phyloP scores from a whole-genome alignment of 2,329 filamentous ascomycete species.

The Penicillium sp. region DNA sequence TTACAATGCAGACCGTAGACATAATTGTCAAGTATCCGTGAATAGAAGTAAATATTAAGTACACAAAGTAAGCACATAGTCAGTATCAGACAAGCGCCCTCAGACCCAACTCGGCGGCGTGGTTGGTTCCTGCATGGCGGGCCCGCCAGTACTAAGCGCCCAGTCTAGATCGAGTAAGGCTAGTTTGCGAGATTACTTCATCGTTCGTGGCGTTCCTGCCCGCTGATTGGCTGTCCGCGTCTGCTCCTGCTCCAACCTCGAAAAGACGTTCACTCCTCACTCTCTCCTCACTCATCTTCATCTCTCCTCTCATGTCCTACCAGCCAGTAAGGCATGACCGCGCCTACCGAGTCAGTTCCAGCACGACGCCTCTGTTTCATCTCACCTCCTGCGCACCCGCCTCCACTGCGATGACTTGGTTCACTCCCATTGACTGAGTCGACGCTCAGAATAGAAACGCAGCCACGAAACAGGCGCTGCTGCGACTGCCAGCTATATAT shows the following conservation, averaged over 20 bases:
- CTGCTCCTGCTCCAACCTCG: background rate
- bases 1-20: too few relatives aligned
- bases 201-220: background rate
- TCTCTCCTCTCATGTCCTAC: background rate
- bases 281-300: background rate
- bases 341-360: slow-evolving; percentile 5
- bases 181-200: slow-evolving; percentile 4
- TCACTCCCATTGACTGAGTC: slow-evolving; percentile 7
- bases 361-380: slow-evolving; percentile 7
- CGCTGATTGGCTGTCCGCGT: slow-evolving; percentile 2
- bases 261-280: background rate
- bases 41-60: too few relatives aligned
- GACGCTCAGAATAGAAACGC: slow-evolving; percentile 13
- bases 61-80: too few relatives aligned
- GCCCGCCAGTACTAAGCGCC: slow-evolving; percentile 13
- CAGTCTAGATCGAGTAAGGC: background rate
- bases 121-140: slow-evolving; percentile 12
- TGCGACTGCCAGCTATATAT: background rate
- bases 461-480: slow-evolving; percentile 11
- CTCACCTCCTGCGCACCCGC: background rate
- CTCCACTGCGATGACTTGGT: slow-evolving; percentile 1
- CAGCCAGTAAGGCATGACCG: background rate
- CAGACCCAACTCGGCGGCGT: background rate
- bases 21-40: too few relatives aligned
- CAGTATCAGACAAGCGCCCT: slow-evolving; percentile 9